These are phyloP conservation scores for Mycosarcoma maydis DNA, from an alignment of 1,284 basidiomycete species.

Conservation along the genomic window DNA sequence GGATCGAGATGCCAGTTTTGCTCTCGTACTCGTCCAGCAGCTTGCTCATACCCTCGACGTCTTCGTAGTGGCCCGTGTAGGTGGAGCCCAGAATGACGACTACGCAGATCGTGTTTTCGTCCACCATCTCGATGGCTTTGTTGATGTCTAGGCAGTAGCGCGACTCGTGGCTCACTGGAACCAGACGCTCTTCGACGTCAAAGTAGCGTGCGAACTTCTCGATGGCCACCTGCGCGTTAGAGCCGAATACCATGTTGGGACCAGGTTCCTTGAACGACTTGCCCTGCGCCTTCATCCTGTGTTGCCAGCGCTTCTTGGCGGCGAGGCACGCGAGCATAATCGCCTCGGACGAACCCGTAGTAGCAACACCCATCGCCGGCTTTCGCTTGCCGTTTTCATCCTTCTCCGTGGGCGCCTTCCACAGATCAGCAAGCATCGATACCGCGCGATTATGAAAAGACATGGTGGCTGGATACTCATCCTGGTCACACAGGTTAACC, in stretches of 20 bases:
- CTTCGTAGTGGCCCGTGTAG: slow-evolving; percentile 93
- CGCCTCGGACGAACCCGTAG: slow-evolving; percentile 90
- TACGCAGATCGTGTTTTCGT: slow-evolving; percentile 78
- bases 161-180: slow-evolving; percentile 55
- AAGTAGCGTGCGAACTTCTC: slow-evolving; percentile 81
- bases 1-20: slow-evolving; percentile 74
- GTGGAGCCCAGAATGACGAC: slow-evolving; percentile 76
- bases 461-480: slow-evolving; percentile 79
- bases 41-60: slow-evolving; percentile 85
- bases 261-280: slow-evolving; percentile 66
- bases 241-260: slow-evolving; percentile 80
- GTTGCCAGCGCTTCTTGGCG: slow-evolving; percentile 94
- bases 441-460: slow-evolving; percentile 70
- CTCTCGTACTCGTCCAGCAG: slow-evolving; percentile 85
- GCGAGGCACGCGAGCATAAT: slow-evolving; percentile 90
- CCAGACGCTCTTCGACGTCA: slow-evolving; percentile 75
- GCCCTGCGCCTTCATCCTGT: slow-evolving; percentile 82
- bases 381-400: slow-evolving; percentile 47
- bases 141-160: slow-evolving; percentile 82
- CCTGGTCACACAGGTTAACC: slow-evolving; percentile 80
- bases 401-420: slow-evolving; percentile 75
- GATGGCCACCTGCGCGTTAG: slow-evolving; percentile 76
- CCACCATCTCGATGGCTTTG: slow-evolving; percentile 84
- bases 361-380: slow-evolving; percentile 74
- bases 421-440: slow-evolving; percentile 88